Percentiles rank a stretch among this genome's conserved stretches.
These are phyloP conservation scores for Wickerhamomyces canadensis DNA, from an alignment of 805 yeast species.

Conservation along the genomic window DNA sequence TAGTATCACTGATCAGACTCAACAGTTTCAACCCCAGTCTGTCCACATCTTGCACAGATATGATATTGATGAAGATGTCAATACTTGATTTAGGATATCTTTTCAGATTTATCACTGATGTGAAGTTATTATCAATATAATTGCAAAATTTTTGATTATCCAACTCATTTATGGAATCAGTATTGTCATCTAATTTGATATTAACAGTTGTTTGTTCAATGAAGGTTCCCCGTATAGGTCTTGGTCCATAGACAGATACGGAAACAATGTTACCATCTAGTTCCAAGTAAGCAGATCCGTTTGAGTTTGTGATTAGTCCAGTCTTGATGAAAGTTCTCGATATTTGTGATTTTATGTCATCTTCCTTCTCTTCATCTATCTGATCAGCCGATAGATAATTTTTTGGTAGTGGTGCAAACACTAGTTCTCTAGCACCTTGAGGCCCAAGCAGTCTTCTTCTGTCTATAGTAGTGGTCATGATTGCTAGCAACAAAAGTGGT, in stretches of 20 bases:
- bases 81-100: conserved; percentile 90
- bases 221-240: conserved; percentile 75
- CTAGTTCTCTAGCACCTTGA: conserved; percentile 49
- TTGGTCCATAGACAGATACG: conserved; percentile 81
- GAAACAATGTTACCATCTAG: conserved; percentile 40
- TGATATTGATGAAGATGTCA: conserved; percentile 65
- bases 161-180: conserved; percentile 20
- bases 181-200: conserved; percentile 39
- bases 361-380: conserved; percentile 11
- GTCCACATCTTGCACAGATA: conserved; percentile 37
- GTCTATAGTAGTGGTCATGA: conserved; percentile 36
- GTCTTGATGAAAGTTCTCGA: conserved; percentile 48
- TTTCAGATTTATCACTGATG: conserved; percentile 38
- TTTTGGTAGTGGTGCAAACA: conserved; percentile 27
- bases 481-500: no score
- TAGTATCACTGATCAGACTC: conserved; percentile 35
- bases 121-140: conserved; percentile 32
- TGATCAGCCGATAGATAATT: conserved; percentile 8
- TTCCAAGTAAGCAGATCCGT: conserved; percentile 82
- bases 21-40: conserved; percentile 25
- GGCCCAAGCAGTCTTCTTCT: conserved; percentile 90
- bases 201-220: conserved; percentile 59
- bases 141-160: conserved; percentile 43
- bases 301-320: conserved; percentile 63
- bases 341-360: conserved; percentile 27